Percentiles rank a stretch among this genome's conserved stretches.
phyloP scores from a whole-genome alignment of 768 basidiomycete genomes.

The Russula lepida region DNA sequence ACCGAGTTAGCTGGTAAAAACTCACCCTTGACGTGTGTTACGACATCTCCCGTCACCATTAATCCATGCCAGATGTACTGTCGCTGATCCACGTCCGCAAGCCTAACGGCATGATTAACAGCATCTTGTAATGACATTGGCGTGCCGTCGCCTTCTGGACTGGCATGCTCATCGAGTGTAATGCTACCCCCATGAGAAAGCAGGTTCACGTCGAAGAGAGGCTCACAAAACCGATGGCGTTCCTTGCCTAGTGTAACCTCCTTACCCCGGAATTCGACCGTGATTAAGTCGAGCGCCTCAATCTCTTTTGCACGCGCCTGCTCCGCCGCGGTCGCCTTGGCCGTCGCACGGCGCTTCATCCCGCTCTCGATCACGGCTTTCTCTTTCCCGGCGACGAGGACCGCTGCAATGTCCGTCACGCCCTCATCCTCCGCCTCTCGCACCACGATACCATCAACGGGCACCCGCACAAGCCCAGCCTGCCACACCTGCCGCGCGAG shows the following conservation, averaged over 20 bases:
- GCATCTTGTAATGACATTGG: constrained; percentile 53
- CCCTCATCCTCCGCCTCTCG: constrained; percentile 66
- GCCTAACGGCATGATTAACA: constrained; percentile 52
- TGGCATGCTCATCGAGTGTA: constrained; percentile 9
- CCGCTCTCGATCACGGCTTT: constrained; percentile 80
- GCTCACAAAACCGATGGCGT: constrained; percentile 86
- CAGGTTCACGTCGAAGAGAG: constrained; percentile 68
- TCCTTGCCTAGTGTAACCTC: constrained; percentile 77
- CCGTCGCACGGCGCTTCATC: constrained; percentile 67
- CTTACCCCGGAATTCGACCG: constrained; percentile 61
- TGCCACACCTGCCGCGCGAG: constrained; percentile 57
- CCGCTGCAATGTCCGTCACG: constrained; percentile 82
- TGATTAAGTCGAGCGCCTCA: constrained; percentile 75
- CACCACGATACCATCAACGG: constrained; percentile 52
- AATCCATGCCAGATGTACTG: constrained; percentile 71
- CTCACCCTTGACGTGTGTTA: constrained; percentile 62
- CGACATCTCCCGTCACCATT: constrained; percentile 73
- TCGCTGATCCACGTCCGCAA: constrained; percentile 56
- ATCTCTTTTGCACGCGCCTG: constrained; percentile 76
- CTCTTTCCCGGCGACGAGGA: constrained; percentile 86
- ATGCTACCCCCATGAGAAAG: constrained; percentile 29
- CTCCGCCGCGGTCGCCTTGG: constrained; percentile 68
- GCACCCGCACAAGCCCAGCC: constrained; percentile 62
- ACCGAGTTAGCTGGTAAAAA: constrained; percentile 5
- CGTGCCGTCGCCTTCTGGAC: constrained; percentile 24